Percentiles rank a stretch among this genome's conserved stretches.
phyloP scores from a whole-genome alignment of 495 filamentous ascomycete species.

The Xylona heveae region DNA sequence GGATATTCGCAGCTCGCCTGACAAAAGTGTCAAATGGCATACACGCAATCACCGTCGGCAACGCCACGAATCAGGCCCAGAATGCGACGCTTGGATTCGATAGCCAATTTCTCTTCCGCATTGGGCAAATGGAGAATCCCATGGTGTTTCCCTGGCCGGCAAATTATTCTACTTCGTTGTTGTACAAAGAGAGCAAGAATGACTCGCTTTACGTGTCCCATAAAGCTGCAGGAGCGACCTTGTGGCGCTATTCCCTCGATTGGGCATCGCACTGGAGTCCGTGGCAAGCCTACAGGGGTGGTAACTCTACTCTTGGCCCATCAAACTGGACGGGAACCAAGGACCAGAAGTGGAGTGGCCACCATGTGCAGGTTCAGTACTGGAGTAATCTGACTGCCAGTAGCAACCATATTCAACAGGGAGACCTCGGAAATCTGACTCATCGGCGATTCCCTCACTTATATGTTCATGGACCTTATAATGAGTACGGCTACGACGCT shows the following conservation, averaged over 20 bases:
- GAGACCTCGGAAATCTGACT: constrained; percentile 21
- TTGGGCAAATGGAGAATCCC: constrained; percentile 26
- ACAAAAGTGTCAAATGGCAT: constrained; percentile 26
- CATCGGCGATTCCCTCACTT: constrained; percentile 40
- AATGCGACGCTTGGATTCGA: constrained; percentile 6
- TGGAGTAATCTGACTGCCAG: constrained; percentile 43
- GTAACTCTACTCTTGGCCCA: constrained; percentile 20
- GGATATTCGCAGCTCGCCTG: constrained; percentile 1
- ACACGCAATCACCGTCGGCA: constrained; percentile 23
- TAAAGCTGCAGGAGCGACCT: constrained; percentile 16
- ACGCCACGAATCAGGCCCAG: constrained; percentile 18
- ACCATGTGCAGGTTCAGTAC: constrained; percentile 47
- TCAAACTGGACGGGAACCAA: constrained; percentile 39
- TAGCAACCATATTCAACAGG: constrained; percentile 40
- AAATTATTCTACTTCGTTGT: constrained; percentile 34
- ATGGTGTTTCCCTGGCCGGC: constrained; percentile 33
- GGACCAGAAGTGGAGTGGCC: constrained; percentile 37
- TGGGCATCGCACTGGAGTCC: constrained; percentile 25
- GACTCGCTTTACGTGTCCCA: constrained; percentile 20
- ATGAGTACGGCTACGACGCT: constrained; percentile 46
- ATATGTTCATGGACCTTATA: constrained; percentile 42
- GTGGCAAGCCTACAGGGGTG: constrained; percentile 33
- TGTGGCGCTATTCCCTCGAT: constrained; percentile 13
- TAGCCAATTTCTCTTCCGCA: constrained; percentile 30
- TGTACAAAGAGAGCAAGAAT: constrained; percentile 18